These are phyloP conservation scores for Cryptococcus sp. DNA, from an alignment of 1,284 basidiomycete genomes.

Conservation along the genomic window DNA sequence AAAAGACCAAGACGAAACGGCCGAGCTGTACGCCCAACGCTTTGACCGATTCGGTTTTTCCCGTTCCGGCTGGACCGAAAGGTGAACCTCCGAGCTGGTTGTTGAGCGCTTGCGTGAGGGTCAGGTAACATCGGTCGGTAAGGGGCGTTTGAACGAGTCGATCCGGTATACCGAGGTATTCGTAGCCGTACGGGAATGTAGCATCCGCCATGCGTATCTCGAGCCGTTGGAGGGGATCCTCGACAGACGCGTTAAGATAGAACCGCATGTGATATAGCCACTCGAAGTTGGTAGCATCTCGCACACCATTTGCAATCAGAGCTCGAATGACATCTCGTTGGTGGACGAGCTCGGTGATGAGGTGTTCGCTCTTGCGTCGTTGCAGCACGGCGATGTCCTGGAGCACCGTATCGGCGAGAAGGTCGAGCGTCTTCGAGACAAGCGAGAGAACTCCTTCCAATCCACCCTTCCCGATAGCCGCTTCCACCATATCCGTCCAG, in stretches of 20 bases:
- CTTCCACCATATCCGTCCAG: conserved; percentile 85
- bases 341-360: conserved; percentile 98
- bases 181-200: conserved; percentile 94
- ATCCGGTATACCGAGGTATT: conserved; percentile 95
- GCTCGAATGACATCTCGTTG: conserved; percentile 88
- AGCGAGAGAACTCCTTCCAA: conserved; percentile 64
- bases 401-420: conserved; percentile 91
- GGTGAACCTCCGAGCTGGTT: conserved; percentile 94
- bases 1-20: conserved; percentile 96
- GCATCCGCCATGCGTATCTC: conserved; percentile 85
- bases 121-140: conserved; percentile 96
- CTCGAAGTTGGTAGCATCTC: conserved; percentile 67
- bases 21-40: conserved; percentile 96
- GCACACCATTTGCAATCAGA: conserved; percentile 64
- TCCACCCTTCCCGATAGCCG: conserved; percentile 56
- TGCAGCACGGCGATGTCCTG: conserved; percentile 82
- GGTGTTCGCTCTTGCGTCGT: conserved; percentile 93
- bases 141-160: conserved; percentile 96
- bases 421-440: conserved; percentile 76
- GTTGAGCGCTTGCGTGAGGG: conserved; percentile 90
- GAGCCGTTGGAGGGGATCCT: conserved; percentile 74
- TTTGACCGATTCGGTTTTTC: conserved; percentile 99
- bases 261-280: conserved; percentile 99
- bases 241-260: conserved; percentile 68
- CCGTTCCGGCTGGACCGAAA: conserved; percentile 97